Evolutionary conservation across 768 basidiomycete genomes (phyloP), one percentile per base, ranked within the genome.

Genomic region (Chalciporus chontae): DNA sequence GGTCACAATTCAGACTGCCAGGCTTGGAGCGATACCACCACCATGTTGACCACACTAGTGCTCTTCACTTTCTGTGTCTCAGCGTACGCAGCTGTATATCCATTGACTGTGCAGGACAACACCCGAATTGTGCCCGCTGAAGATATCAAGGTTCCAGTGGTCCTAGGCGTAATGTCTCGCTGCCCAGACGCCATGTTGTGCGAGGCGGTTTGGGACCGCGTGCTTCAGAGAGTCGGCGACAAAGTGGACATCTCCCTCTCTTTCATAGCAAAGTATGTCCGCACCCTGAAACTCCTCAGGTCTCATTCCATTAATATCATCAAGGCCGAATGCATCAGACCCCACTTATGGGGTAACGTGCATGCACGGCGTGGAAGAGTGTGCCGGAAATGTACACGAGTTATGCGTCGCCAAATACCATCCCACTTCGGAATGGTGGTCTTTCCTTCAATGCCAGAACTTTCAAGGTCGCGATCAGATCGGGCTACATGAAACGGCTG

Each of bases 381-480:
- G 94, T 60, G 81, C 81, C 13, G 94, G 90, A 38, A 93, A 95
- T 70, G 81, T 92, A 15, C 88, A 96, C 51, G 84, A 96, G 63
- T 75, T 96, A 23, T 97, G 94, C 66, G 86, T 77, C 26, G 73
- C 77, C 47, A 81, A 83, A 63, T 75, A 89, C 53, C 71, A 77
- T 19, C 68, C 75, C 19, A 68, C 71, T 36, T 55, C 66, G n/a
- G 71, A 70, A 18, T 92, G 89, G 87, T 94, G 91, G 92, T 70
- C 79, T 45, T 94, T 91, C 58, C 73, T 92, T 18, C 82, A 80
- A 51, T 94, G 92, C 66, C 80, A 90, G 60, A 91, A 92, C 64
- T 83, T 74, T 56, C 74, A 81, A 56, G 85, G 70, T 19, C 70
- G 75, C 8, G 71, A 75, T 19, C 69, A 76, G 26, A 80, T 95